phyloP scores from a whole-genome alignment of 2,329 filamentous ascomycete species.

The Sclerotinia glacialis region DNA sequence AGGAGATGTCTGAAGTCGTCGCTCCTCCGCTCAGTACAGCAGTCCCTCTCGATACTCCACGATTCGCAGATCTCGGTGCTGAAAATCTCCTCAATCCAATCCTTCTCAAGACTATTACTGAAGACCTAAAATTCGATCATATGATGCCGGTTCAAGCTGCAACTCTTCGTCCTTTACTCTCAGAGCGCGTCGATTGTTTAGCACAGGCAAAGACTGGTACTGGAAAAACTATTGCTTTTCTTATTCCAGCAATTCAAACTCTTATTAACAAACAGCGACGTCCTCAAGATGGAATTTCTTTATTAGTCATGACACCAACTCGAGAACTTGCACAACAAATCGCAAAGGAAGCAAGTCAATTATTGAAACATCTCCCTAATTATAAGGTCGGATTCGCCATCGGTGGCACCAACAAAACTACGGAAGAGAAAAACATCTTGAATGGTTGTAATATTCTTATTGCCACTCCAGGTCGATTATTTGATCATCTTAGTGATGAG shows the following conservation, averaged over 20 bases:
- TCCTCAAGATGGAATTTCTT: constrained; percentile 49
- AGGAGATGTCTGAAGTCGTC: constrained; percentile 29
- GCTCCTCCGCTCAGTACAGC: constrained; percentile 42
- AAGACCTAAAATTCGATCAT: constrained; percentile 69
- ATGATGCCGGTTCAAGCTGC: constrained; percentile 93
- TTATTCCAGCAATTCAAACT: constrained; percentile 76
- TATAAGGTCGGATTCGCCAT: constrained; percentile 72
- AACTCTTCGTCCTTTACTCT: constrained; percentile 77
- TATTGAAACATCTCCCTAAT: constrained; percentile 36
- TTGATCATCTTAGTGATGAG: constrained; percentile 69
- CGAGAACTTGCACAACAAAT: constrained; percentile 81
- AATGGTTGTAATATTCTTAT: constrained; percentile 84
- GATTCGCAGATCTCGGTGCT: constrained; percentile 47
- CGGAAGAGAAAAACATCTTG: constrained; percentile 66
- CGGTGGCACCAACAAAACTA: constrained; percentile 77
- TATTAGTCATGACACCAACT: constrained; percentile 74
- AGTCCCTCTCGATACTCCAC: constrained; percentile 46
- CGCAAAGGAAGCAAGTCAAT: constrained; percentile 64
- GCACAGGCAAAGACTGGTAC: constrained; percentile 97
- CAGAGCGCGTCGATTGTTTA: constrained; percentile 63
- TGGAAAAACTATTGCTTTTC: constrained; percentile 92
- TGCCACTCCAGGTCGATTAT: constrained; percentile 81
- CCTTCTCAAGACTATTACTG: constrained; percentile 58
- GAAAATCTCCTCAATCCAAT: constrained; percentile 47
- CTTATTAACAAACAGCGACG: constrained; percentile 50